phyloP scores from a whole-genome alignment of 2,329 filamentous ascomycete genomes.

The Pseudopyrenochaeta lycopersici region DNA sequence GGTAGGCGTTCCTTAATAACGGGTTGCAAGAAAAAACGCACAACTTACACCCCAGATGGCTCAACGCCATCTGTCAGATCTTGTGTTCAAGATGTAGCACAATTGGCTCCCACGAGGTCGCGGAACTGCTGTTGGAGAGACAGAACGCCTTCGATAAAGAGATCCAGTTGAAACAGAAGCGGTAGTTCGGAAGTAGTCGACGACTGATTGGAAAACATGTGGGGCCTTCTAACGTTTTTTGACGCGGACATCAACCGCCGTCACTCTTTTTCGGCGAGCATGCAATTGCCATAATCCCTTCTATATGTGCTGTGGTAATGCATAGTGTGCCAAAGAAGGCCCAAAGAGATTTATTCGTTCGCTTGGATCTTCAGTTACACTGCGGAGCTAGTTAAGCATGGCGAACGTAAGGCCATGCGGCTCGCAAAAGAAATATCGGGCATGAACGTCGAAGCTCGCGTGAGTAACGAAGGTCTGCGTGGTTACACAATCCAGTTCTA shows the following conservation, averaged over 20 bases:
- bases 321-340: background rate
- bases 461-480: constrained; percentile 8
- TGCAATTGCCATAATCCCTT: background rate
- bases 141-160: background rate
- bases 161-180: background rate
- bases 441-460: constrained; percentile 8
- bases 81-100: background rate
- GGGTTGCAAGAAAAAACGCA: background rate
- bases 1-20: too few species aligned
- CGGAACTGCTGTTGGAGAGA: background rate
- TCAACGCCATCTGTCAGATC: background rate
- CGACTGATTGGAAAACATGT: background rate
- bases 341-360: too few species aligned
- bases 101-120: background rate
- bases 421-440: constrained; percentile 15
- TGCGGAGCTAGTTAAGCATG: background rate
- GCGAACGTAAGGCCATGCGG: constrained; percentile 2
- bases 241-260: background rate
- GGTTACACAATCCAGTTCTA: constrained; percentile 13
- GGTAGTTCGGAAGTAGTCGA: background rate
- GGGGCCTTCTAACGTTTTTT: background rate
- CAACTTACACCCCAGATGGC: background rate
- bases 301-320: background rate
- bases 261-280: background rate
- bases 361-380: background rate